phyloP scores from a whole-genome alignment of 1,284 basidiomycete species.

The Leccinum olivaceoglutinosum region DNA sequence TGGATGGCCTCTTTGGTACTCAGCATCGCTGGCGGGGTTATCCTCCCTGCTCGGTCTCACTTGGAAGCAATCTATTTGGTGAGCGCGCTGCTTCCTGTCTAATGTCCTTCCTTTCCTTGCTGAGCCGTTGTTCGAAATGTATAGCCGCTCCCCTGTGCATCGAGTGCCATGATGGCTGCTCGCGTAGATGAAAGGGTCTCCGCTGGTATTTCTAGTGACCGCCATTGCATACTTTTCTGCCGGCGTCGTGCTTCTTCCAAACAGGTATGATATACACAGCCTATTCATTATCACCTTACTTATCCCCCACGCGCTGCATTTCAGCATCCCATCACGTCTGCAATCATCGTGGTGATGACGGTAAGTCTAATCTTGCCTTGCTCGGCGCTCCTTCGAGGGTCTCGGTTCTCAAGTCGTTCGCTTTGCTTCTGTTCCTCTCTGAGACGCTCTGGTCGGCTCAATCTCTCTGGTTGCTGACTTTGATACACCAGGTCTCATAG shows the following conservation, averaged over 20 bases:
- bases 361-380: slow-evolving; percentile 26
- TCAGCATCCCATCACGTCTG: slow-evolving; percentile 54
- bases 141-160: slow-evolving; percentile 48
- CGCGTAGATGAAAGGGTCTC: slow-evolving; percentile 55
- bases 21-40: slow-evolving; percentile 48
- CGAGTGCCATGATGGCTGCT: slow-evolving; percentile 46
- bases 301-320: slow-evolving; percentile 1
- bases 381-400: neutral
- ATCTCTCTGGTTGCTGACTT: neutral
- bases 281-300: neutral
- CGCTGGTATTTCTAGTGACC: slow-evolving; percentile 49
- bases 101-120: neutral
- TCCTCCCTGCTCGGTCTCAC: slow-evolving; percentile 45
- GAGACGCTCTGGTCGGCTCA: neutral
- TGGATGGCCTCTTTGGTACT: slow-evolving; percentile 59
- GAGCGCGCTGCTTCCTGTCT: slow-evolving; percentile 8
- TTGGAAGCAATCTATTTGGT: slow-evolving; percentile 62
- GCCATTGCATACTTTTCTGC: slow-evolving; percentile 53
- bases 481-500: slow-evolving; percentile 9
- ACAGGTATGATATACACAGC: slow-evolving; percentile 31
- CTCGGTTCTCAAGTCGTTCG: neutral
- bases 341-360: slow-evolving; percentile 66
- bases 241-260: slow-evolving; percentile 43
- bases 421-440: neutral
- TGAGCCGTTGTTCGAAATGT: neutral